Evolutionary conservation across 352 stramenopile species (phyloP).

Genomic region (Phytophthora constricta): DNA sequence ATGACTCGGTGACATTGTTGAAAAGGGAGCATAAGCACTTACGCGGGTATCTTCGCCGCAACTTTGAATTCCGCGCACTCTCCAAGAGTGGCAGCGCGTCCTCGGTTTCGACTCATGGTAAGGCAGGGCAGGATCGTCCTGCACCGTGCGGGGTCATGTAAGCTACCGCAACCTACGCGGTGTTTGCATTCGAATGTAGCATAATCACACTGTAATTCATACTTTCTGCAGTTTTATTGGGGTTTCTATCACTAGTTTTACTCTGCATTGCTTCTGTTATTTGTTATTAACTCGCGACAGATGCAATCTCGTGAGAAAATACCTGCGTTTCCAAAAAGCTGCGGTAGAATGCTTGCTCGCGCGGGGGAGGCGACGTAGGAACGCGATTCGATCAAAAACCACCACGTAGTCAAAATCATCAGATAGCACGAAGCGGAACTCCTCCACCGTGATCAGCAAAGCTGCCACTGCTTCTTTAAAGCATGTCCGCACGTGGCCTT

Average conservation of each 20-base stretch:
- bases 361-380: slow-evolving; percentile 58
- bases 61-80: slow-evolving; percentile 72
- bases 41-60: slow-evolving; percentile 78
- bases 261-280: not conserved
- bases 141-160: slow-evolving; percentile 46
- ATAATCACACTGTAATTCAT: slow-evolving; percentile 16
- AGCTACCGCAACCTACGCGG: slow-evolving; percentile 10
- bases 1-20: slow-evolving; percentile 39
- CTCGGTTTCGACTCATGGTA: slow-evolving; percentile 13
- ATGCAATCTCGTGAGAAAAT: slow-evolving; percentile 86
- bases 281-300: slow-evolving; percentile 53
- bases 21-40: slow-evolving; percentile 73
- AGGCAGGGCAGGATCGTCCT: slow-evolving; percentile 26
- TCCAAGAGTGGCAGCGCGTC: slow-evolving; percentile 29
- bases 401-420: slow-evolving; percentile 90
- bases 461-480: slow-evolving; percentile 61
- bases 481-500: slow-evolving; percentile 62
- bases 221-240: slow-evolving; percentile 29
- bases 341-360: slow-evolving; percentile 76
- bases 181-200: slow-evolving; percentile 12
- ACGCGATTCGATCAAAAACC: slow-evolving; percentile 83
- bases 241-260: slow-evolving; percentile 10
- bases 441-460: slow-evolving; percentile 65
- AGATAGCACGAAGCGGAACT: slow-evolving; percentile 86
- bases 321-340: slow-evolving; percentile 87